A percentile compares a stretch with the other conserved stretches of the same genome.
These are phyloP conservation scores for Boeremia exigua DNA, from an alignment of 2,329 filamentous ascomycete genomes.

Conservation along the genomic window DNA sequence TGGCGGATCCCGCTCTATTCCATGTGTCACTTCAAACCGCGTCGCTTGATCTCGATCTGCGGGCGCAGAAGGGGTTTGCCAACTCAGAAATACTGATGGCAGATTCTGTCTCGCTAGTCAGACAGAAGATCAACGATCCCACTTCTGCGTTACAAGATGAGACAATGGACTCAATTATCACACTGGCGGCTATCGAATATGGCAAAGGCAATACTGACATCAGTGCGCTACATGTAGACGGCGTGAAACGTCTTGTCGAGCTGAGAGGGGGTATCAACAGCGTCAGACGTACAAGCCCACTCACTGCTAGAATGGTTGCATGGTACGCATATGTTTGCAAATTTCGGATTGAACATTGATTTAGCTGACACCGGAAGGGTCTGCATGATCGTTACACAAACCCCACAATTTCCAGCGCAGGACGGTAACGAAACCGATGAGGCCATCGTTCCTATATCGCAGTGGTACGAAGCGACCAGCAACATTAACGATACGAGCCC, in stretches of 20 bases:
- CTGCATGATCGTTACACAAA: slow-evolving; percentile 61
- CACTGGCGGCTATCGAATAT: slow-evolving; percentile 64
- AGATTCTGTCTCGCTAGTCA: slow-evolving; percentile 61
- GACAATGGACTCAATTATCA: slow-evolving; percentile 64
- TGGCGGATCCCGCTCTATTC: slow-evolving; percentile 63
- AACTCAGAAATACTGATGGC: slow-evolving; percentile 63
- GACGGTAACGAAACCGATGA: slow-evolving; percentile 57
- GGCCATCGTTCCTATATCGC: slow-evolving; percentile 57
- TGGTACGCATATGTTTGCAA: slow-evolving; percentile 51
- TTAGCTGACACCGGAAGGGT: slow-evolving; percentile 53
- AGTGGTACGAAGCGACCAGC: slow-evolving; percentile 54
- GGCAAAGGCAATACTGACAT: slow-evolving; percentile 59
- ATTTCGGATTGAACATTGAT: background rate
- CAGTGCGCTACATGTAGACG: slow-evolving; percentile 58
- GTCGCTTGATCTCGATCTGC: slow-evolving; percentile 61
- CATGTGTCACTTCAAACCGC: slow-evolving; percentile 66
- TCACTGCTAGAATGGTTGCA: slow-evolving; percentile 62
- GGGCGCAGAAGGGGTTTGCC: slow-evolving; percentile 60
- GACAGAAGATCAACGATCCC: slow-evolving; percentile 57
- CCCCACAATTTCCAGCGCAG: slow-evolving; percentile 61
- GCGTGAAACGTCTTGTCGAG: slow-evolving; percentile 57
- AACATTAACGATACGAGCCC: background rate
- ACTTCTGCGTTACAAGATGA: slow-evolving; percentile 59
- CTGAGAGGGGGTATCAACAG: slow-evolving; percentile 59
- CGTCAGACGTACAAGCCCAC: slow-evolving; percentile 57